A percentile compares a stretch with the other conserved stretches of the same genome.
Evolutionary conservation across 768 basidiomycete genomes (phyloP).

Genomic region (Albatrellus ellisii): DNA sequence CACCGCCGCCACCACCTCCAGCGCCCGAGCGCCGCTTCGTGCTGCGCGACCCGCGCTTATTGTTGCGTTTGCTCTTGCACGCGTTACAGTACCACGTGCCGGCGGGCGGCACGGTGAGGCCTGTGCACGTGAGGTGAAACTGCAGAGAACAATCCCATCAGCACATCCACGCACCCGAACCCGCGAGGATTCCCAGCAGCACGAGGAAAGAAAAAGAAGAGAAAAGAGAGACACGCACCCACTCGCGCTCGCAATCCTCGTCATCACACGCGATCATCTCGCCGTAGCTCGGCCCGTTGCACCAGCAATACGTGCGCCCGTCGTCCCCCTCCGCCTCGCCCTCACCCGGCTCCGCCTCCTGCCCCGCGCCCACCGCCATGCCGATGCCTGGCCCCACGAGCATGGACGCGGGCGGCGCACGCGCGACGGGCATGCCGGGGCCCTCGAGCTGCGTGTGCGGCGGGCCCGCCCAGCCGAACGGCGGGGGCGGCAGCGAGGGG

Average conservation of each 20-base stretch:
- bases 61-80: conserved; percentile 44
- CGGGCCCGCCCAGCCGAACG: conserved; percentile 23
- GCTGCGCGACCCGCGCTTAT: conserved; percentile 33
- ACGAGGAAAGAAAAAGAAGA: conserved; percentile 3
- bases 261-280: conserved; percentile 96
- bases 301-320: conserved; percentile 70
- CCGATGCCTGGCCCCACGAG: conserved; percentile 24
- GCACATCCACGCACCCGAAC: background rate
- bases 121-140: conserved; percentile 76
- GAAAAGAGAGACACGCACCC: conserved; percentile 46
- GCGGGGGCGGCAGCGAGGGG: conserved; percentile 12
- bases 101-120: conserved; percentile 49
- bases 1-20: too few relatives aligned
- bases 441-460: conserved; percentile 51
- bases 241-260: conserved; percentile 68
- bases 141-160: conserved; percentile 17
- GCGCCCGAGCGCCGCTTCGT: conserved; percentile 35
- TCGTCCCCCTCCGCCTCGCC: conserved; percentile 47
- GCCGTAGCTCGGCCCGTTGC: conserved; percentile 73
- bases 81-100: conserved; percentile 68
- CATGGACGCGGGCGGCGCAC: conserved; percentile 24
- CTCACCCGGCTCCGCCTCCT: conserved; percentile 33
- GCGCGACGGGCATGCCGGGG: conserved; percentile 63
- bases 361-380: conserved; percentile 29
- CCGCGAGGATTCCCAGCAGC: background rate